These are phyloP conservation scores for Nigrospora osmanthi DNA, from an alignment of 2,329 filamentous ascomycete species.

Conservation along the genomic window DNA sequence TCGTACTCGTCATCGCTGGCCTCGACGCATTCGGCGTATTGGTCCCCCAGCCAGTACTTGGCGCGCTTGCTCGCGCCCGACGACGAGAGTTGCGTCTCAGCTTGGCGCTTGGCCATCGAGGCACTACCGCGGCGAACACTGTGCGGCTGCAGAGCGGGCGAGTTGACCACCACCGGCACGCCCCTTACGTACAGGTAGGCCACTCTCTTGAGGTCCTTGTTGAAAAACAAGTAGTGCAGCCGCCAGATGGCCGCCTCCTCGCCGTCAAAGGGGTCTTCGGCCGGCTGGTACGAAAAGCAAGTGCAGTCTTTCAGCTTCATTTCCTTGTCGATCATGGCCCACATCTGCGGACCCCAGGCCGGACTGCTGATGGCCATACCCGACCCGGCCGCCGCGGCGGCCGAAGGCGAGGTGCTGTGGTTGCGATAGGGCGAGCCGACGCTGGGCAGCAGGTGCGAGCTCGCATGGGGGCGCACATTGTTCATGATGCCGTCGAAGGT, in stretches of 20 bases:
- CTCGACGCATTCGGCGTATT: slow-evolving; percentile 38
- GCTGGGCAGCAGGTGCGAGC: slow-evolving; percentile 19
- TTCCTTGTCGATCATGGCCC: slow-evolving; percentile 86
- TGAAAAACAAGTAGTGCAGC: slow-evolving; percentile 96
- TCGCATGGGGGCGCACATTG: slow-evolving; percentile 66
- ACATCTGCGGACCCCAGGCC: slow-evolving; percentile 84
- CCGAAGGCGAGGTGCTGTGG: slow-evolving; percentile 26
- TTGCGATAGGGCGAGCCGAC: slow-evolving; percentile 32
- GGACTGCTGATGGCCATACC: slow-evolving; percentile 42
- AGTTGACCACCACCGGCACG: slow-evolving; percentile 59
- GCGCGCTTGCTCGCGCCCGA: slow-evolving; percentile 69
- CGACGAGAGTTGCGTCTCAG: slow-evolving; percentile 16
- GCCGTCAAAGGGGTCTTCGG: slow-evolving; percentile 84
- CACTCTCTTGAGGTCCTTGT: slow-evolving; percentile 83
- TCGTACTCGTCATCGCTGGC: slow-evolving; percentile 30
- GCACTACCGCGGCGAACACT: slow-evolving; percentile 15
- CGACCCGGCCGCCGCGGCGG: slow-evolving; percentile 23
- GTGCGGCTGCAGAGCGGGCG: slow-evolving; percentile 20
- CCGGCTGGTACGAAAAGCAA: slow-evolving; percentile 82
- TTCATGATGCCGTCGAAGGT: slow-evolving; percentile 81
- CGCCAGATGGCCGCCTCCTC: slow-evolving; percentile 94
- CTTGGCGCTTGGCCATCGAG: slow-evolving; percentile 19
- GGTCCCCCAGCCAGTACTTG: slow-evolving; percentile 79
- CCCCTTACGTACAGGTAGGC: slow-evolving; percentile 89
- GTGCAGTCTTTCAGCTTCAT: slow-evolving; percentile 87